Percentiles rank a stretch among this genome's conserved stretches.
Evolutionary conservation across 1,139 yeast genomes (phyloP).

Genomic region (Taphrina flavorubra): DNA sequence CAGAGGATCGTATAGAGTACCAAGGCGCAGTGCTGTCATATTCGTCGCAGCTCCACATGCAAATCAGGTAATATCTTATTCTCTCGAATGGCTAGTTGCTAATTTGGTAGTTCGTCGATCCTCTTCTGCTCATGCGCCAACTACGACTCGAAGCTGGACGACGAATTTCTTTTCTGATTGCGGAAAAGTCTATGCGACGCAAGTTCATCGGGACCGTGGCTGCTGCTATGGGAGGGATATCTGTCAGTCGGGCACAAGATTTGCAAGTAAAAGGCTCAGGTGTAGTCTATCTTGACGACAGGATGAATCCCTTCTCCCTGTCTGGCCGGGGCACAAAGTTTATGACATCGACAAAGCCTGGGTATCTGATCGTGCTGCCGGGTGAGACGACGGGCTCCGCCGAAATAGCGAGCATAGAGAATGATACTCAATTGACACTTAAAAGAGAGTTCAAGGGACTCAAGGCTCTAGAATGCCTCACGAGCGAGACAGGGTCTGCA

Average conservation of each 20-base stretch:
- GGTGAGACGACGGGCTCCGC: constrained; percentile 72
- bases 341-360: constrained; percentile 65
- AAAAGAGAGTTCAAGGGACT: constrained; percentile 73
- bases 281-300: constrained; percentile 60
- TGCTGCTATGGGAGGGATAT: constrained; percentile 67
- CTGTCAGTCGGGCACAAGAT: constrained; percentile 92
- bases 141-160: constrained; percentile 73
- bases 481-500: constrained; percentile 58
- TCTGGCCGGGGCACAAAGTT: constrained; percentile 74
- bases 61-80: constrained; percentile 60
- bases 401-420: constrained; percentile 69
- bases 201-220: constrained; percentile 77
- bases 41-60: constrained; percentile 99
- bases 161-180: constrained; percentile 82
- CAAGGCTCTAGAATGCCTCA: constrained; percentile 53
- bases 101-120: constrained; percentile 73
- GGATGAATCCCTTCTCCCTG: constrained; percentile 57
- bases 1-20: constrained; percentile 87
- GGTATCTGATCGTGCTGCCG: constrained; percentile 79
- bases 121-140: constrained; percentile 80
- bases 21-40: constrained; percentile 81
- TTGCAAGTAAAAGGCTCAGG: constrained; percentile 69
- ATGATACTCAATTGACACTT: constrained; percentile 75
- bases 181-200: constrained; percentile 75
- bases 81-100: background rate